Evolutionary conservation across 257 asterid genomes (phyloP), one percentile per base, ranked within the genome.

Genomic region (Linaria vulgaris): DNA sequence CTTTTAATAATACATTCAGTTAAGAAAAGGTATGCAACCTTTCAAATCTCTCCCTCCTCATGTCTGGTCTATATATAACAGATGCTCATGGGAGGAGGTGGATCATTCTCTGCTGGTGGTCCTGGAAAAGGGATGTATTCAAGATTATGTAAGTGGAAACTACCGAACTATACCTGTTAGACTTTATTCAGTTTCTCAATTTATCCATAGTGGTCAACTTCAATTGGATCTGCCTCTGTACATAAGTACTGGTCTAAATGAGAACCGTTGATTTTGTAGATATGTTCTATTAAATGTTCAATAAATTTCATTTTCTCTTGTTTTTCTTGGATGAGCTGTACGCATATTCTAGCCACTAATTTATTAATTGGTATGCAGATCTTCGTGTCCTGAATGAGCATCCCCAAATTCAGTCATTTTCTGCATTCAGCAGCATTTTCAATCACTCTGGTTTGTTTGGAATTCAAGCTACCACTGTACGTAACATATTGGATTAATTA

Each of bases 1-100:
- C 41, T 4, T 4, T 34, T 34, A 34, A 8, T 34, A 4, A 7
- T 8, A 34, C 9, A 3, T 44, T 15, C 41, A 37, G 4, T 10
- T 30, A 17, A 66, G 25, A 60, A 53, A n/a, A 24, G 1, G 43
- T 43, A 10, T 55, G 21, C 30, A 20, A 54, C 66, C 61, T 31
- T 19, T 25, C 47, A 58, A 23, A 14, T 19, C 12, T 19, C 11
- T 49, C n/a, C 57, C 13, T 51, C 56, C 3, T 47, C 6, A 14
- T 2, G 3, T 15, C 20, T 0, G 55, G 73, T 58, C 50, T 37
- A 39, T 43, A 14, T 62, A 64, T 53, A 37, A 57, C 72, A 90
- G 97, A 83, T 87, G 96, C 95, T 90, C 50, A 85, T 90, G 97
- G 97, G 97, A 47, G 97, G 97, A 71, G 97, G 97, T 56, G 97